Evolutionary conservation across 345 rosid genomes (phyloP), one percentile per base, ranked within the genome.

Genomic region (Camelina laxa): DNA sequence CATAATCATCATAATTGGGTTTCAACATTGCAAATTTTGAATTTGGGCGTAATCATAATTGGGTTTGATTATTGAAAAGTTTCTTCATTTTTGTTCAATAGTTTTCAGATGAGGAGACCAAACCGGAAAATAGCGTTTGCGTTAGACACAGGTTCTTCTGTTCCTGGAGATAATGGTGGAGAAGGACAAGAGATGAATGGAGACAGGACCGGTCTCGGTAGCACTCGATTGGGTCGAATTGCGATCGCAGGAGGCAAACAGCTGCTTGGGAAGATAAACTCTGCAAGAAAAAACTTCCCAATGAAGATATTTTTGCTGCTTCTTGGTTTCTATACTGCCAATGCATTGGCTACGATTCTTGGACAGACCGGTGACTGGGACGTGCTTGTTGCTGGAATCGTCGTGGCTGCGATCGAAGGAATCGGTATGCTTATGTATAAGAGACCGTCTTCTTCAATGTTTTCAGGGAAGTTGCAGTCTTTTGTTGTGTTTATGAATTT

Each of bases 281-380:
- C 87, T 3, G 90, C 92, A 24, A 85, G 99, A 71, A 89, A 84
- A 67, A 90, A 95, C 82, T 81, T 95, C 63, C 99, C 99, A 2
- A 87, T 85, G 93, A 95, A 95, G 85, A 75, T 90, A 76, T 95
- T 95, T 69, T 83, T 95, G 17, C 80, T 95, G 10, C 88, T 95
- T 14, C 80, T 95, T 60, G 97, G 99, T 30, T 95, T 95, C 85
- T 95, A 92, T 72, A 92, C 97, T 0, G 99, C 99, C 38, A 95
- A 95, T 84, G 99, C 99, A 15, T 76, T 95, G 33, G 97, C 99
- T 10, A 95, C 97, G 0, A 95, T 95, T 80, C 99, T 95, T 53
- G 97, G 97, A 21, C 99, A 95, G 80, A 95, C 99, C 3, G 97
- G 97, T 71, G 97, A 95, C 21, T 95, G 97, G 99, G 97, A 95